phyloP scores from a whole-genome alignment of 139 green algal genomes.

The Edaphochlamys debaryana region DNA sequence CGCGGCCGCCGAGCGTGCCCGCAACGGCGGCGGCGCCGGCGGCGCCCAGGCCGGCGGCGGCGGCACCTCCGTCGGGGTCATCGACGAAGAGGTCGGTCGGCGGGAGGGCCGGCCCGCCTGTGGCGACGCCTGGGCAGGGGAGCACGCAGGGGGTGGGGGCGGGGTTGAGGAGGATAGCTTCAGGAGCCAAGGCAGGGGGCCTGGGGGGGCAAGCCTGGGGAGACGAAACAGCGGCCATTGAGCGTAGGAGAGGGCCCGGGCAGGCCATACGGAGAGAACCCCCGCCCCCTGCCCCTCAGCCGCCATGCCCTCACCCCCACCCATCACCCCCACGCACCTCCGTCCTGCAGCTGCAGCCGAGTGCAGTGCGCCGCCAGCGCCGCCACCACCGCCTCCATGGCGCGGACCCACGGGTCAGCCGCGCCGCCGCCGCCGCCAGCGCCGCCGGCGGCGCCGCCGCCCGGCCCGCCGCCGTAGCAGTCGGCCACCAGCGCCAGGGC shows the following conservation, averaged over 20 bases:
- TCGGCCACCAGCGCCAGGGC: constrained; percentile 27
- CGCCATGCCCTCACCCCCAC: too few relatives aligned
- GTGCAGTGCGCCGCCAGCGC: constrained; percentile 33
- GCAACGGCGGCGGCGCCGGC: constrained; percentile 21
- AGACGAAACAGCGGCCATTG: too few relatives aligned
- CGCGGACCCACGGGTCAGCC: constrained; percentile 1
- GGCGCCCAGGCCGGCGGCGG: constrained; percentile 3
- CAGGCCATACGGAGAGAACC: too few relatives aligned
- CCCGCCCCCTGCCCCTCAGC: too few relatives aligned
- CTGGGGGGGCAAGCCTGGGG: too few relatives aligned
- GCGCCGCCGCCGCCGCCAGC: too few relatives aligned
- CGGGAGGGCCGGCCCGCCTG: not conserved
- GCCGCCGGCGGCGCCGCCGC: not conserved
- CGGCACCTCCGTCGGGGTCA: not conserved
- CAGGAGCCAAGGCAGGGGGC: too few relatives aligned
- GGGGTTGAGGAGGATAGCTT: too few relatives aligned
- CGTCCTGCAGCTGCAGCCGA: constrained; percentile 39
- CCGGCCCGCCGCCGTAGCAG: constrained; percentile 12
- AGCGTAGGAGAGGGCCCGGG: too few relatives aligned
- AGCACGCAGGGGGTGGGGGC: too few relatives aligned
- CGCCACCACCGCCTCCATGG: constrained; percentile 36
- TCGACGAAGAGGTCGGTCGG: constrained; percentile 10
- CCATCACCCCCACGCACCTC: not conserved
- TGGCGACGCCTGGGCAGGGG: constrained; percentile 2
- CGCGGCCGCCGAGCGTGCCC: constrained; percentile 29